Percentiles rank a stretch among this genome's conserved stretches.
These are phyloP conservation scores for Lycium ferocissimum DNA, from an alignment of 257 asterid genomes.

Conservation along the genomic window DNA sequence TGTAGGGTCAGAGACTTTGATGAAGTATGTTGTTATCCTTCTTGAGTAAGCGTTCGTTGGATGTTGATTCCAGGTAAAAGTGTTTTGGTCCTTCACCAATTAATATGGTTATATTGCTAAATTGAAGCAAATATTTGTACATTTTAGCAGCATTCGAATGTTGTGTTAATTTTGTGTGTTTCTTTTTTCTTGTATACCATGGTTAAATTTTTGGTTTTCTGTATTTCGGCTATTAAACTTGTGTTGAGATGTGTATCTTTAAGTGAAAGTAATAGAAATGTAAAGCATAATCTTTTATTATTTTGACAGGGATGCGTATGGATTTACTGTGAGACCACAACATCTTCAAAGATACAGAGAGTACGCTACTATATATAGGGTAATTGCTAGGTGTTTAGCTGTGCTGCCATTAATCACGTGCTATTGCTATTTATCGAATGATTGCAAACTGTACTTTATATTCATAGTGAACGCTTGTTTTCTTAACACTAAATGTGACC, in stretches of 20 bases:
- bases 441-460: not conserved
- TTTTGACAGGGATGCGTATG: slow-evolving; percentile 91
- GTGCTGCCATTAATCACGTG: not conserved
- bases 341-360: slow-evolving; percentile 75
- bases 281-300: slow-evolving; percentile 19
- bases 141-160: not conserved
- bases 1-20: slow-evolving; percentile 47
- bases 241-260: not conserved
- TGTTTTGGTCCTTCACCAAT: not conserved
- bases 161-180: not conserved
- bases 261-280: slow-evolving; percentile 14
- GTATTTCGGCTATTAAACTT: not conserved
- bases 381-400: slow-evolving; percentile 37
- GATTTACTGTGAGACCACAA: slow-evolving; percentile 98
- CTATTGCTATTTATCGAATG: slow-evolving; percentile 16
- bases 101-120: not conserved
- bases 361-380: slow-evolving; percentile 82
- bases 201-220: not conserved
- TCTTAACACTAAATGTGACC: not conserved
- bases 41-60: slow-evolving; percentile 91
- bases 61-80: slow-evolving; percentile 86
- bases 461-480: not conserved
- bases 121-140: not conserved
- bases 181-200: not conserved
- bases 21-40: slow-evolving; percentile 96